phyloP scores from a whole-genome alignment of 1,284 basidiomycete species.

The Fomitiporia mediterranea region DNA sequence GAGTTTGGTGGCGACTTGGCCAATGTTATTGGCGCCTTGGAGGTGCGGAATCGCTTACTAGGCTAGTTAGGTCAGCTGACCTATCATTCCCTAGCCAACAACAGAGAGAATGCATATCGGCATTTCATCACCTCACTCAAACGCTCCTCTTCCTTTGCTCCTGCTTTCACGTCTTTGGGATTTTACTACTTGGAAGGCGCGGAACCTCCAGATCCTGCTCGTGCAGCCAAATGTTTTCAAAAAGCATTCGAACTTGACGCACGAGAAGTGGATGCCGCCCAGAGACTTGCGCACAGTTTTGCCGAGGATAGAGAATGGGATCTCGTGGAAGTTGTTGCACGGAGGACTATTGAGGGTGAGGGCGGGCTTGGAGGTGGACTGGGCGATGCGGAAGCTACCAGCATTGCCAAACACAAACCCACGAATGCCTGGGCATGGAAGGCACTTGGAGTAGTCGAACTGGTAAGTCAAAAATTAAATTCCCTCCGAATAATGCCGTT shows the following conservation, averaged over 20 bases:
- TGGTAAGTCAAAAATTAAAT: conserved; percentile 58
- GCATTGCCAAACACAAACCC: conserved; percentile 56
- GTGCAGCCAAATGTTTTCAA: conserved; percentile 95
- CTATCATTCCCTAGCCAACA: conserved; percentile 31
- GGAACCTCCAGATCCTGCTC: conserved; percentile 72
- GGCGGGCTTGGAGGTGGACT: conserved; percentile 68
- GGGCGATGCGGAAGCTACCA: conserved; percentile 41
- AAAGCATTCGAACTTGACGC: conserved; percentile 98
- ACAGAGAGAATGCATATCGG: conserved; percentile 65
- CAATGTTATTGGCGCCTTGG: conserved; percentile 73
- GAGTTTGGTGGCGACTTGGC: conserved; percentile 84
- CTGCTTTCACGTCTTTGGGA: conserved; percentile 92
- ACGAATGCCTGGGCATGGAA: conserved; percentile 98
- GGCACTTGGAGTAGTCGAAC: conserved; percentile 88
- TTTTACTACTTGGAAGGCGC: conserved; percentile 79
- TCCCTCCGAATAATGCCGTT: neutral
- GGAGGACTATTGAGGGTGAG: conserved; percentile 89
- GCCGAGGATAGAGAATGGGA: conserved; percentile 96
- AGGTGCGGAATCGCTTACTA: conserved; percentile 41
- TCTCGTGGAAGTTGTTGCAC: conserved; percentile 89
- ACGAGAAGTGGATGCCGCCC: conserved; percentile 82
- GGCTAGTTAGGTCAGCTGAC: neutral
- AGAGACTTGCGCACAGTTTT: conserved; percentile 81
- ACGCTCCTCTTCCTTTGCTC: conserved; percentile 72
- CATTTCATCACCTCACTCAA: conserved; percentile 85